A percentile compares a stretch with the other conserved stretches of the same genome.
phyloP scores from a whole-genome alignment of 345 rosid genomes.

The Carallia pectinifolia region DNA sequence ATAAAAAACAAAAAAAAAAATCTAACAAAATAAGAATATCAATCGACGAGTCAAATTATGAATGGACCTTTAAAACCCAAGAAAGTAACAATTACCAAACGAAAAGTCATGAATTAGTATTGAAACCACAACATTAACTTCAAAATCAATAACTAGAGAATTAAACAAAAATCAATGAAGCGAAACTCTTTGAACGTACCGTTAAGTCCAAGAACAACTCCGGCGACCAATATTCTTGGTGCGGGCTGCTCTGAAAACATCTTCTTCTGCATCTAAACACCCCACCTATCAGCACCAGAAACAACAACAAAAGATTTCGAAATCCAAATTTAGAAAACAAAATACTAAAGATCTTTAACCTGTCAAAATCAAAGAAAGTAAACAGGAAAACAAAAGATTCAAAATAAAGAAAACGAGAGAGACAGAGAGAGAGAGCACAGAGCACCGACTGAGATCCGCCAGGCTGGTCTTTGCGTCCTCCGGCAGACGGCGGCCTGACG shows the following conservation, averaged over 20 bases:
- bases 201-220: conserved; percentile 85
- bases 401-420: not conserved
- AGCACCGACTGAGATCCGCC: too few species aligned
- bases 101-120: too few species aligned
- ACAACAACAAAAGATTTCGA: not conserved
- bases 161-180: not conserved
- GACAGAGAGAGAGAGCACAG: not conserved
- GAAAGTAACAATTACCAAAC: too few species aligned
- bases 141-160: not conserved
- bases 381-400: not conserved
- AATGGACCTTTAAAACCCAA: not conserved
- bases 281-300: conserved; percentile 36
- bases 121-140: too few species aligned
- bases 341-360: too few species aligned
- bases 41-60: not conserved
- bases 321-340: not conserved
- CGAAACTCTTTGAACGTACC: conserved; percentile 34
- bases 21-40: too few species aligned
- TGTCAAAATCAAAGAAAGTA: too few species aligned
- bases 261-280: conserved; percentile 60
- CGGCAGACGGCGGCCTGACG: too few species aligned
- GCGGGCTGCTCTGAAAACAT: conserved; percentile 24
- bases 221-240: conserved; percentile 64
- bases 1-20: too few species aligned
- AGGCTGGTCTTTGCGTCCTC: too few species aligned